Percentiles rank a stretch among this genome's conserved stretches.
These are phyloP conservation scores for Camellia lanceoleosa DNA, from an alignment of 148 eudicot species.

Conservation along the genomic window DNA sequence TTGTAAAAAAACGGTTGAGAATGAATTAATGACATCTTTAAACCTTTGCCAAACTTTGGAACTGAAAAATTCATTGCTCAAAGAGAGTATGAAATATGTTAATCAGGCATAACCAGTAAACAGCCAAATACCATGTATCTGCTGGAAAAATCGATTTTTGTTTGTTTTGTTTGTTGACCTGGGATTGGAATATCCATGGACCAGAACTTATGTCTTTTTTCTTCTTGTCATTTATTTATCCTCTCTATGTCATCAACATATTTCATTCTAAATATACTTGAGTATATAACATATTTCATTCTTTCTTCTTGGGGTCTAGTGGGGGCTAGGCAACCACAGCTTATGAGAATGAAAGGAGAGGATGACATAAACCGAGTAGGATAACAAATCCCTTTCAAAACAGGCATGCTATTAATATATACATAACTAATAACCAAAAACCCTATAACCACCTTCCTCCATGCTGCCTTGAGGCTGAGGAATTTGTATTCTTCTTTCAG, in stretches of 20 bases:
- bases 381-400: not conserved
- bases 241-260: not conserved
- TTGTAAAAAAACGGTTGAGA: not conserved
- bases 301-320: not conserved
- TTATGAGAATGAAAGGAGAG: not conserved
- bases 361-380: not conserved
- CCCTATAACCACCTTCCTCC: not conserved
- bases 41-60: not conserved
- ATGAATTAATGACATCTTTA: not conserved
- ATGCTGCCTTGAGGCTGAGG: conserved; percentile 1
- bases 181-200: not conserved
- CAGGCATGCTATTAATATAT: not conserved
- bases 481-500: conserved; percentile 3
- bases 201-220: not conserved
- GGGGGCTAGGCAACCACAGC: not conserved
- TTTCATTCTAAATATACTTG: not conserved
- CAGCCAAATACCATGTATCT: not conserved
- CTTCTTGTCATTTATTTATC: not conserved
- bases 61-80: not conserved
- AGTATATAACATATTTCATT: not conserved
- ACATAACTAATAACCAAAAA: not conserved
- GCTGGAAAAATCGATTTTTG: too few relatives aligned
- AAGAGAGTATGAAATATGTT: not conserved
- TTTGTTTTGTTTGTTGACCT: not conserved
- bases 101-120: not conserved